phyloP scores from a whole-genome alignment of 768 basidiomycete genomes.

The Cyclocybe aegerita region DNA sequence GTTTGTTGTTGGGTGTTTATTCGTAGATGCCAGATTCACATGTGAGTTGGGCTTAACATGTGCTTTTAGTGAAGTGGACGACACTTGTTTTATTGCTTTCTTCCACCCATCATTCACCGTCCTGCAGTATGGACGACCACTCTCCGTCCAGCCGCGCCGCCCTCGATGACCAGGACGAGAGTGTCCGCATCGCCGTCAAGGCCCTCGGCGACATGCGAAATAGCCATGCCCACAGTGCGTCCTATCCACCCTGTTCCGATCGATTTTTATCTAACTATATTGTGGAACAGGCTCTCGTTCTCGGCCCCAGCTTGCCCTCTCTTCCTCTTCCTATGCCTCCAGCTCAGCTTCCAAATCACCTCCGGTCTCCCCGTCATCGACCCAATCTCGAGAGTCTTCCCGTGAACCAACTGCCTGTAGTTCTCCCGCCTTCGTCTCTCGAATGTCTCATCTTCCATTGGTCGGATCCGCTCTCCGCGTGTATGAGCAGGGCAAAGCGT shows the following conservation, averaged over 20 bases:
- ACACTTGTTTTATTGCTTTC: conserved; percentile 3
- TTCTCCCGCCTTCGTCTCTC: conserved; percentile 36
- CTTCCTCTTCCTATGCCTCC: conserved; percentile 5
- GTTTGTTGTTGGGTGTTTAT: too few species aligned
- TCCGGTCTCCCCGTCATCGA: conserved; percentile 7
- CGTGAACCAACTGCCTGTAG: conserved; percentile 13
- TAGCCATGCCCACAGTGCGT: conserved; percentile 26
- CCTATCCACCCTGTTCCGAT: background rate
- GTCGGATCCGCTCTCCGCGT: conserved; percentile 70
- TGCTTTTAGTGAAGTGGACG: too few species aligned
- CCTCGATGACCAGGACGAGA: conserved; percentile 63
- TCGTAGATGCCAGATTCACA: too few species aligned
- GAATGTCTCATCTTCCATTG: conserved; percentile 70
- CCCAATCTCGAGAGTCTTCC: conserved; percentile 6
- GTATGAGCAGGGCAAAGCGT: conserved; percentile 83
- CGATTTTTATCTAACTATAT: background rate
- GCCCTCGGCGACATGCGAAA: conserved; percentile 81
- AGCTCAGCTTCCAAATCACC: conserved; percentile 8
- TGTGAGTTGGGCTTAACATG: too few species aligned
- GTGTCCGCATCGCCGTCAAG: conserved; percentile 73
- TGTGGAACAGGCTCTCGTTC: background rate
- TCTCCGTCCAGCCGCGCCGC: background rate
- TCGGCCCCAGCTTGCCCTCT: conserved; percentile 7
- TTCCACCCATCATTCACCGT: conserved; percentile 11
- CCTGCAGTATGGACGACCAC: conserved; percentile 12